Percentiles rank a stretch among this genome's conserved stretches.
phyloP scores from a whole-genome alignment of 495 filamentous ascomycete genomes.

The Aspergillus biplanus region DNA sequence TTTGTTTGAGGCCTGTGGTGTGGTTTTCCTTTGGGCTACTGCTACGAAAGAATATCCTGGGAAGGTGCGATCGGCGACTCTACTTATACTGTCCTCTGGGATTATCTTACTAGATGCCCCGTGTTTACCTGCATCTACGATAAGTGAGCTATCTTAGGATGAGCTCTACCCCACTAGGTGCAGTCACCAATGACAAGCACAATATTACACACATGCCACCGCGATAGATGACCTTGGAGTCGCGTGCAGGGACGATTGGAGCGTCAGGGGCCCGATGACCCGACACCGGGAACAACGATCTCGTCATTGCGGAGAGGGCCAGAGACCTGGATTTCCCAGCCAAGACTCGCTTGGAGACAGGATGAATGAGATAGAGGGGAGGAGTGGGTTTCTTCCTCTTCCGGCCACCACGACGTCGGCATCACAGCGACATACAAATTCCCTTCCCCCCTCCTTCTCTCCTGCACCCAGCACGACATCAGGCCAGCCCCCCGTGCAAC shows the following conservation, averaged over 20 bases:
- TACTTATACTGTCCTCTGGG: not conserved
- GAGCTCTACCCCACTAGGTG: not conserved
- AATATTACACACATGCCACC: constrained; percentile 10
- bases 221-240: not conserved
- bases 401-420: not conserved
- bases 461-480: too few relatives aligned
- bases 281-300: not conserved
- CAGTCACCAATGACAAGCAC: constrained; percentile 6
- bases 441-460: too few relatives aligned
- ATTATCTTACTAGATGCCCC: not conserved
- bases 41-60: not conserved
- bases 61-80: not conserved
- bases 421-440: too few relatives aligned
- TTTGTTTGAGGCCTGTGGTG: not conserved
- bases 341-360: constrained; percentile 11
- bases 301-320: not conserved
- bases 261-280: not conserved
- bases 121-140: too few relatives aligned
- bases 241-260: not conserved
- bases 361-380: not conserved
- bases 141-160: too few relatives aligned
- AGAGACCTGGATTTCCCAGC: not conserved
- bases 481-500: constrained; percentile 2
- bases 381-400: not conserved
- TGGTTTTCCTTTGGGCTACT: too few relatives aligned